Percentiles rank a stretch among this genome's conserved stretches.
Evolutionary conservation across 495 filamentous ascomycete genomes (phyloP).

Genomic region (Viridothelium virens): DNA sequence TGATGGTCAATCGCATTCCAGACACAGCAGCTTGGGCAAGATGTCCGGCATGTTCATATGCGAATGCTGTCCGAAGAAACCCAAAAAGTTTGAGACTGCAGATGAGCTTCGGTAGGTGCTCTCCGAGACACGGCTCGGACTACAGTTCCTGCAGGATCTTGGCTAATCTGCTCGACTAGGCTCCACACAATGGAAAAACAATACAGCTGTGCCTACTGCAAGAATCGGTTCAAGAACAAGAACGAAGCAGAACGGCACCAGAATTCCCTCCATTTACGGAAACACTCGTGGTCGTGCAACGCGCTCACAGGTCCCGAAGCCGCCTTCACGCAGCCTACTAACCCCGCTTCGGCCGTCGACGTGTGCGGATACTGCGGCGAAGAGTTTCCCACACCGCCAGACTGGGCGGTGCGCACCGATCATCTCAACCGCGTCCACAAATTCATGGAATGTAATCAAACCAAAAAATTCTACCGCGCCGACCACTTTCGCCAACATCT

Average conservation of each 20-base stretch:
- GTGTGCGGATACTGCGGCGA: conserved; percentile 94
- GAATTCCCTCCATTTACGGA: conserved; percentile 88
- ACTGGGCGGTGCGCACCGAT: conserved; percentile 78
- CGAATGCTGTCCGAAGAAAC: conserved; percentile 97
- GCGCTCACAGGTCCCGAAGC: conserved; percentile 63
- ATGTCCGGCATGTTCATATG: conserved; percentile 62
- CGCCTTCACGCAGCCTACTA: conserved; percentile 76
- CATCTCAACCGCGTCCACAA: conserved; percentile 90
- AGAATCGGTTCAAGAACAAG: conserved; percentile 98
- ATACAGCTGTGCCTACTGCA: conserved; percentile 84
- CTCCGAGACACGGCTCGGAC: too few species aligned
- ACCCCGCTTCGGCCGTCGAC: conserved; percentile 54
- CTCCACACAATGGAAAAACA: conserved; percentile 92
- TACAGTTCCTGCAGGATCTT: background rate
- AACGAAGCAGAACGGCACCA: conserved; percentile 98
- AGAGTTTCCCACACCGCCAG: conserved; percentile 70
- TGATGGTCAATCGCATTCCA: conserved; percentile 31
- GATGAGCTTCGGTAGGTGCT: conserved; percentile 69
- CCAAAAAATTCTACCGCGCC: conserved; percentile 95
- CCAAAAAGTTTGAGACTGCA: conserved; percentile 87
- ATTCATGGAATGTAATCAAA: conserved; percentile 95
- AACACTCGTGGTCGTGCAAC: conserved; percentile 97
- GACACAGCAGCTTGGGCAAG: conserved; percentile 34
- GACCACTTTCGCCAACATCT: conserved; percentile 98
- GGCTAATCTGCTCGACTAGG: conserved; percentile 32